Percentiles rank a stretch among this genome's conserved stretches.
phyloP scores from a whole-genome alignment of 2,329 filamentous ascomycete genomes.

The Aureobasidium subglaciale region DNA sequence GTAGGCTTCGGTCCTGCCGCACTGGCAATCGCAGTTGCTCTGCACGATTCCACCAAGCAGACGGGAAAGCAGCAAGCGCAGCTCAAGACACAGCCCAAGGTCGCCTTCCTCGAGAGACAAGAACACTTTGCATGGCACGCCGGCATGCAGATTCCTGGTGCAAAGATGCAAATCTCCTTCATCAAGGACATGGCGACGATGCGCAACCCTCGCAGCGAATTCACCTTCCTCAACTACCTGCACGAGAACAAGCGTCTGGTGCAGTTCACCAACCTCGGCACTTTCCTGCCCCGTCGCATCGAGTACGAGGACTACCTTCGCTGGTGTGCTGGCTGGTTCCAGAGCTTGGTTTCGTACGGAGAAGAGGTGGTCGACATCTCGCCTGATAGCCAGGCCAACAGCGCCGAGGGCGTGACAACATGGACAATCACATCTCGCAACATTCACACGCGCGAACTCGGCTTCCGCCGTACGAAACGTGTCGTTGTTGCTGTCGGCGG shows the following conservation, averaged over 20 bases:
- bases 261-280: constrained; percentile 83
- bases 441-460: constrained; percentile 47
- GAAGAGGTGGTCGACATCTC: constrained; percentile 66
- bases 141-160: constrained; percentile 87
- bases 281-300: constrained; percentile 75
- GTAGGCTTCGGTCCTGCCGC: constrained; percentile 91
- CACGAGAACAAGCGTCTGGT: constrained; percentile 74
- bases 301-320: constrained; percentile 95
- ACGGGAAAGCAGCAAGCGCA: constrained; percentile 21
- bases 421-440: constrained; percentile 65
- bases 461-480: constrained; percentile 53
- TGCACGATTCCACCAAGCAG: constrained; percentile 64
- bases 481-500: constrained; percentile 66
- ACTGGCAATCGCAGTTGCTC: constrained; percentile 78
- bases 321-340: constrained; percentile 82
- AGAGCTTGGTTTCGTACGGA: constrained; percentile 64
- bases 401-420: constrained; percentile 47
- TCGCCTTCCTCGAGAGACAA: constrained; percentile 86
- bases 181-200: constrained; percentile 91
- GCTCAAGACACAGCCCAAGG: constrained; percentile 50
- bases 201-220: constrained; percentile 78
- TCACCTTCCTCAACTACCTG: constrained; percentile 94
- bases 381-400: constrained; percentile 39
- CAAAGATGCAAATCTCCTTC: constrained; percentile 97
- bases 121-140: constrained; percentile 81